Base-by-base conservation (phyloP, 305 asterid species). In the Ilex paraguariensis region DNA sequence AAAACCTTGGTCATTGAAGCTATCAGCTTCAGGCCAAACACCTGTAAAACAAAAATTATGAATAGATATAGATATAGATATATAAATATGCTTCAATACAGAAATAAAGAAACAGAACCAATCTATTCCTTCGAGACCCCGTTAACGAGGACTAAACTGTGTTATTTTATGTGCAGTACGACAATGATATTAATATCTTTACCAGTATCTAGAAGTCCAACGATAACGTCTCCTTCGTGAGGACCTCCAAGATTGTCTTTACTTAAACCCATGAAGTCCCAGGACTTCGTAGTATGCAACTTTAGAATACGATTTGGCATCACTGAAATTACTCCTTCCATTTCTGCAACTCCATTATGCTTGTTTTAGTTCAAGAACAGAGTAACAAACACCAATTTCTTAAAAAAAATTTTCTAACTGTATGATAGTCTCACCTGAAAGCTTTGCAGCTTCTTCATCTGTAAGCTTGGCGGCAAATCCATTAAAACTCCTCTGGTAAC, bases 271-370 rank as follows among this genome's bases (percentile, higher is more conserved):
- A 77, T 4, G 74, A 84, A 84, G 52, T 84, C 79, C 91, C 91
- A 84, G 17, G 91, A 84, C 32, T 87, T 81, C 10, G 91, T 84
- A 0, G 91, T 84, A 7, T 78, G 86, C 13, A 80, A 76, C 14
- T 82, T 63, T 61, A 61, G 61, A 3, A 45, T 63, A 0, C 60
- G 72, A 69, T 66, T 81, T 6, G 84, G 87, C 46, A 73, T 74
- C 44, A 84, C 85, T 3, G 90, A 79, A 14, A 73, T 73, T 15
- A 84, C 85, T 57, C 84, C 87, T 58, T 81, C 82, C 91, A 84
- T 81, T 31, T 62, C 91, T 81, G 75, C 64, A 76, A 4, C 48
- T 46, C 13, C 28, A 33, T 28, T 55, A 13, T 31, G 5, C 8
- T 55, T 54, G 13, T 14, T 39, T 15, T 39, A 33, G 33, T 39